Percentiles rank a stretch among this genome's conserved stretches.
These are phyloP conservation scores for Cryphonectria nitschkei DNA, from an alignment of 2,329 filamentous ascomycete species.

Conservation along the genomic window DNA sequence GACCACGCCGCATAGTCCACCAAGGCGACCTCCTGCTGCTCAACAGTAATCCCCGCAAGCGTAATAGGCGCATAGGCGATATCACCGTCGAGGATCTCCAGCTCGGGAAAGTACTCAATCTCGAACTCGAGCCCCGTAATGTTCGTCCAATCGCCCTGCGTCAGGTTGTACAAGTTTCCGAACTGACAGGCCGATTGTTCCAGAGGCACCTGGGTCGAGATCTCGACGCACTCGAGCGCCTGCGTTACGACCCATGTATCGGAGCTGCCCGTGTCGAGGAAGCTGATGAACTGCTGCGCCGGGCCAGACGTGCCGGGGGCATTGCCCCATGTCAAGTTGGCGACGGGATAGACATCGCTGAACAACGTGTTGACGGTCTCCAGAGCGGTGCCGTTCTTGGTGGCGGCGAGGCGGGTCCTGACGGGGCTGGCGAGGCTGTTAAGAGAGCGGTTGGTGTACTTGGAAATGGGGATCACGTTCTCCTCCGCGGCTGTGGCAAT, in stretches of 20 bases:
- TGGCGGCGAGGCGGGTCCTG: slow-evolving; percentile 10
- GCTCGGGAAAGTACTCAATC: slow-evolving; percentile 29
- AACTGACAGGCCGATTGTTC: slow-evolving; percentile 29
- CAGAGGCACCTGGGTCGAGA: slow-evolving; percentile 21
- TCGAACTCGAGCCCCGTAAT: slow-evolving; percentile 23
- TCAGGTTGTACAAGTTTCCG: slow-evolving; percentile 29
- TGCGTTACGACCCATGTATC: slow-evolving; percentile 53
- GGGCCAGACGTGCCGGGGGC: slow-evolving; percentile 5
- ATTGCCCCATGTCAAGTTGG: slow-evolving; percentile 32
- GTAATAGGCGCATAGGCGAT: slow-evolving; percentile 50
- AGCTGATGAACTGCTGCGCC: slow-evolving; percentile 31
- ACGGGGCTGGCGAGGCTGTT: slow-evolving; percentile 24
- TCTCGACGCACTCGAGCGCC: slow-evolving; percentile 48
- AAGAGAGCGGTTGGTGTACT: slow-evolving; percentile 9
- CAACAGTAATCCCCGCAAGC: slow-evolving; percentile 49
- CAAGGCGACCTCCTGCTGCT: slow-evolving; percentile 52
- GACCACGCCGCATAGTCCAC: slow-evolving; percentile 55
- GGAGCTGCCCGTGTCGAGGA: slow-evolving; percentile 54
- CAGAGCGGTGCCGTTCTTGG: not conserved
- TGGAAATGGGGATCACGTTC: slow-evolving; percentile 4
- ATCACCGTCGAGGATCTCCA: slow-evolving; percentile 45
- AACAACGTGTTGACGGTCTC: slow-evolving; percentile 29
- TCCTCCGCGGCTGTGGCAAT: slow-evolving; percentile 1
- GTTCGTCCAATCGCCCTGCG: slow-evolving; percentile 19
- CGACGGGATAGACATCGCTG: slow-evolving; percentile 30